Percentiles rank a stretch among this genome's conserved stretches.
Evolutionary conservation across 1,284 basidiomycete genomes (phyloP).

Genomic region (Ganoderma lucidum): DNA sequence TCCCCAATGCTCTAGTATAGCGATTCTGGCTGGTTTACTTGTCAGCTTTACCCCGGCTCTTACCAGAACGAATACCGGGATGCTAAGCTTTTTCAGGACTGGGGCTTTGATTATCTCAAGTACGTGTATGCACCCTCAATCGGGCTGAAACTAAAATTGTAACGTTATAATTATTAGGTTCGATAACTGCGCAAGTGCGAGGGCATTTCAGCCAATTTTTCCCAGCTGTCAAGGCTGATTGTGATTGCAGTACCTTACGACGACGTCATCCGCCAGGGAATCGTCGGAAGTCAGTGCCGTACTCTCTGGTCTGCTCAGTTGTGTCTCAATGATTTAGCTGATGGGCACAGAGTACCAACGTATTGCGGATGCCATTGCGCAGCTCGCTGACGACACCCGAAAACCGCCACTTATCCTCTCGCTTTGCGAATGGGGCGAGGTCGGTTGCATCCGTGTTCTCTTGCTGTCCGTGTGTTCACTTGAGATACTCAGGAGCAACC

Average conservation of each 20-base stretch:
- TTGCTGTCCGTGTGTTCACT: neutral
- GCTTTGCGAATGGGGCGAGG: slow-evolving; percentile 61
- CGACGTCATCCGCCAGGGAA: slow-evolving; percentile 52
- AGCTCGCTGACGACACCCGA: slow-evolving; percentile 47
- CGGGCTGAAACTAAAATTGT: neutral
- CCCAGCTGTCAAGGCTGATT: neutral
- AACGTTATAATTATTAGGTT: slow-evolving; percentile 42
- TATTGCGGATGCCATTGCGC: slow-evolving; percentile 55
- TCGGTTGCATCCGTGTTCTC: slow-evolving; percentile 34
- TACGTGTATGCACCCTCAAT: slow-evolving; percentile 29
- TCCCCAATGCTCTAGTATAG: slow-evolving; percentile 47
- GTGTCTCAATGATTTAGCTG: neutral
- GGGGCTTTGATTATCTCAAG: slow-evolving; percentile 64
- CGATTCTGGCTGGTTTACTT: slow-evolving; percentile 63
- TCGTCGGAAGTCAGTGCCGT: slow-evolving; percentile 53
- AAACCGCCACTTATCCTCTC: slow-evolving; percentile 56
- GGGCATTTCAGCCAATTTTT: neutral
- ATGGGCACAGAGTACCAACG: slow-evolving; percentile 51
- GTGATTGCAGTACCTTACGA: slow-evolving; percentile 54
- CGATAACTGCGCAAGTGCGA: slow-evolving; percentile 59
- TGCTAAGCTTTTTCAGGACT: slow-evolving; percentile 53
- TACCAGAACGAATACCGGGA: slow-evolving; percentile 57
- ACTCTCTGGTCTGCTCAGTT: neutral
- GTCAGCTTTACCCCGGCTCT: slow-evolving; percentile 58
- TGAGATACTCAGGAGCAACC: slow-evolving; percentile 36